Base-by-base conservation (phyloP, 768 basidiomycete genomes). In the Nidula microcarpa region DNA sequence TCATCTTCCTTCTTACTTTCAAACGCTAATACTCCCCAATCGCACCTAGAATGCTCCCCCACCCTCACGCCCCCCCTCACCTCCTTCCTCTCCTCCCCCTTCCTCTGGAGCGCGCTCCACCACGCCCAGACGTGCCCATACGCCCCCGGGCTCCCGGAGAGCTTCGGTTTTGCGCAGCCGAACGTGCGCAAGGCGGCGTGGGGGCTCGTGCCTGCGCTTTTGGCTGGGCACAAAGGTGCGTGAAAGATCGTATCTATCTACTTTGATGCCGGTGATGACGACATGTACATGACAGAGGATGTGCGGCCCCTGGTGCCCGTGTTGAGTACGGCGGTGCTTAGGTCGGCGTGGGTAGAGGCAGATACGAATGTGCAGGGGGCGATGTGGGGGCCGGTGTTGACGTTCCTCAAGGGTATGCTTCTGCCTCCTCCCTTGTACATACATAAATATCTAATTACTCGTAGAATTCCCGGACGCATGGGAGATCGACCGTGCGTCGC, bases 131-230 rank as follows among this genome's bases (percentile, higher is more conserved):
- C 54, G 7, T 74, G 73, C 33, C 75, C 77, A 0, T 81, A 77
- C 62, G 65, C 68, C 11, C 39, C 13, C 16, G 39, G 39, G 11
- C 13, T 16, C 3, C 13, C 11, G 4, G 69, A 69, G 1, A 68
- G 70, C 47, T 82, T 88, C 56, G 91, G 90, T 1, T 73, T 70
- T 34, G 74, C 66, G 2, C 90, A 94, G 59, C 89, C 91, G 2
- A 76, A 74, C 39, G 86, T 93, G 33, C 79, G 94, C 14, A 80
- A 84, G 62, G 77, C 85, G 9, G 81, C 84, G 0, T 96, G 94
- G 87, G 60, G 63, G 3, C 57, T 85, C 6, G 62, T 88, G 9
- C 76, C 74, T 52, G 64, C 67, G 7, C 60, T 85, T 16, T 61
- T 81, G n/a, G 66, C 65, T 43, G 65, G 51, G 23, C 75, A 69